Evolutionary conservation across 805 yeast genomes (phyloP).

Genomic region (Metschnikowia bowlesiae): DNA sequence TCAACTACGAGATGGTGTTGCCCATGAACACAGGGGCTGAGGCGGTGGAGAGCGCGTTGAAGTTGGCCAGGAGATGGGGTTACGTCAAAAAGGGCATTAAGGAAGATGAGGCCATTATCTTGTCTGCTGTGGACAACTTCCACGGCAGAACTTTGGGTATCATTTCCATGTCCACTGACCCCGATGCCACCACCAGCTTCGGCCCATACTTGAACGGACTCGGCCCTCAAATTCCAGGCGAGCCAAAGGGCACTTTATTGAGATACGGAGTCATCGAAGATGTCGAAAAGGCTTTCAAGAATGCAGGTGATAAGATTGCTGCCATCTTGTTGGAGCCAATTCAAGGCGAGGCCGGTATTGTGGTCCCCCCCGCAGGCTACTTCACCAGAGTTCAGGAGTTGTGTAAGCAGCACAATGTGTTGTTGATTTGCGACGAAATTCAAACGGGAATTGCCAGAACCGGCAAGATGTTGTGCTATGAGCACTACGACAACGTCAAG

Average conservation of each 20-base stretch:
- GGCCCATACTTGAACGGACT: slow-evolving; percentile 87
- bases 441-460: slow-evolving; percentile 98
- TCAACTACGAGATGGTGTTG: slow-evolving; percentile 85
- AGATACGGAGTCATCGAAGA: slow-evolving; percentile 87
- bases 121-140: slow-evolving; percentile 86
- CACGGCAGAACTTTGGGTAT: slow-evolving; percentile 96
- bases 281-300: slow-evolving; percentile 72
- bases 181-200: slow-evolving; percentile 81
- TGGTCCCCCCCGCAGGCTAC: slow-evolving; percentile 85
- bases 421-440: slow-evolving; percentile 92
- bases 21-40: slow-evolving; percentile 99
- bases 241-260: slow-evolving; percentile 51
- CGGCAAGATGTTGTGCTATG: slow-evolving; percentile 87
- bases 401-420: slow-evolving; percentile 78
- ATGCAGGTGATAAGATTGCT: slow-evolving; percentile 84
- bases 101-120: slow-evolving; percentile 75
- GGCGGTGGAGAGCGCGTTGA: slow-evolving; percentile 93
- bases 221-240: slow-evolving; percentile 81
- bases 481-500: slow-evolving; percentile 71
- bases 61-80: slow-evolving; percentile 97
- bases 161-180: slow-evolving; percentile 94
- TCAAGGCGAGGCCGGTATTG: slow-evolving; percentile 98
- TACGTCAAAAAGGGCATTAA: slow-evolving; percentile 82
- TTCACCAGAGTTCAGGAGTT: slow-evolving; percentile 65
- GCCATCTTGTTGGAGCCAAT: slow-evolving; percentile 92